These are phyloP conservation scores for Symbiodinium natans DNA, from an alignment of 73 alveolate species.

Conservation along the genomic window DNA sequence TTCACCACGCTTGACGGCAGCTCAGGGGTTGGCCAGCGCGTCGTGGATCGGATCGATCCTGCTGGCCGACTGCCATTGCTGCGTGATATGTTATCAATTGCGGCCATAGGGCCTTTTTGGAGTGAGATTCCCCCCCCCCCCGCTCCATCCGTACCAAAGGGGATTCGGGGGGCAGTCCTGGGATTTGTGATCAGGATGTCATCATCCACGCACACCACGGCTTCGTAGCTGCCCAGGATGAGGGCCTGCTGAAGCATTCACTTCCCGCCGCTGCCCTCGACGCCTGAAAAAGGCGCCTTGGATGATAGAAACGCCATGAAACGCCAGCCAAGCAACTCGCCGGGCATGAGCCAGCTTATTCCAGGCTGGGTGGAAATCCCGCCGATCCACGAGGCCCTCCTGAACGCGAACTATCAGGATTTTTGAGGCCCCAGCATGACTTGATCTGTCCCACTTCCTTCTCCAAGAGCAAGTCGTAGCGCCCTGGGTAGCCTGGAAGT, in stretches of 20 bases:
- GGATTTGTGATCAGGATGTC: constrained; percentile 54
- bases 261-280: neutral
- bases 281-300: neutral
- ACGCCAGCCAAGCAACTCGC: neutral
- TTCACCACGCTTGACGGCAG: too few relatives aligned
- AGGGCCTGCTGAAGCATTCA: neutral
- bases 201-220: constrained; percentile 73
- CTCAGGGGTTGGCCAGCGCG: neutral
- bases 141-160: neutral
- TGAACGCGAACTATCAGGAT: neutral
- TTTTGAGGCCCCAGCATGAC: neutral
- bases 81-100: neutral
- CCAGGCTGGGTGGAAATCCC: constrained; percentile 78
- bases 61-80: neutral
- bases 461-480: constrained; percentile 55
- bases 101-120: neutral
- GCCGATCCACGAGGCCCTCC: constrained; percentile 5
- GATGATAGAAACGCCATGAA: neutral
- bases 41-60: neutral
- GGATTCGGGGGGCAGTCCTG: neutral
- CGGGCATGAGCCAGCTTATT: constrained; percentile 73
- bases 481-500: neutral
- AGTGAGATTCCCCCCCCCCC: neutral
- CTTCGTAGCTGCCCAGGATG: constrained; percentile 51
- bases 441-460: neutral